Base-by-base conservation (phyloP, 2,329 filamentous ascomycete species). In the Pseudogymnoascus sp. region DNA sequence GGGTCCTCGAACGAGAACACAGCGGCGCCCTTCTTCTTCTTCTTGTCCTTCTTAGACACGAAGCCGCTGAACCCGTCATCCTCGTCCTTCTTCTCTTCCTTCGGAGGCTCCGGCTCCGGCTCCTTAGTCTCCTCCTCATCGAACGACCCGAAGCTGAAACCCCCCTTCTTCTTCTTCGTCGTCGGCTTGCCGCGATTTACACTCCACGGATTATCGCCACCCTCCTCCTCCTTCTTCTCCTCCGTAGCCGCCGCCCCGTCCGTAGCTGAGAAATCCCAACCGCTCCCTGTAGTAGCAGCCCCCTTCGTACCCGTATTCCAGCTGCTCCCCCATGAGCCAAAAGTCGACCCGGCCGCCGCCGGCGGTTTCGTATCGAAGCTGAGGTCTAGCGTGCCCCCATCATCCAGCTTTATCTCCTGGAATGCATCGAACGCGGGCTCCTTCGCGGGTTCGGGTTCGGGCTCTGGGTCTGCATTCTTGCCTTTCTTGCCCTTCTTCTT, bases 351-450 rank as follows among this genome's bases (percentile, higher is more conserved):
- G 16, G 67, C 66, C 16, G 67, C 66, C 41, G 69, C 64, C 39
- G 73, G 70, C 66, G 81, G 81, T 11, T 71, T 70, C n/a, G 76
- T 72, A 59, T 80, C 81, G 68, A 85, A 80, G 64, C 78, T 81
- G 12, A 85, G 70, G 65, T 86, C 82, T 5, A 85, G 70, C 62
- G 83, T 82, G 1, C 84, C 82, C 26, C 75, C 70, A 62, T 87
- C 85, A 66, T 86, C 81, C 26, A 91, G 74, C 68, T 84, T 88
- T 66, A 91, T 84, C 29, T 90, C 86, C 49, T 89, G 80, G 67
- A 90, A 90, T n/a, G 80, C 75, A 62, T 82, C 81, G 45, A 80
- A 75, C 14, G 74, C 67, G 11, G 77, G 70, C 23, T 69, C 67
- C 8, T 75, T 74, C 5, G 69, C 70, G 31, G 70, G 71, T 21